Base-by-base conservation (phyloP, 345 rosid genomes). In the Dipteronia sinensis region DNA sequence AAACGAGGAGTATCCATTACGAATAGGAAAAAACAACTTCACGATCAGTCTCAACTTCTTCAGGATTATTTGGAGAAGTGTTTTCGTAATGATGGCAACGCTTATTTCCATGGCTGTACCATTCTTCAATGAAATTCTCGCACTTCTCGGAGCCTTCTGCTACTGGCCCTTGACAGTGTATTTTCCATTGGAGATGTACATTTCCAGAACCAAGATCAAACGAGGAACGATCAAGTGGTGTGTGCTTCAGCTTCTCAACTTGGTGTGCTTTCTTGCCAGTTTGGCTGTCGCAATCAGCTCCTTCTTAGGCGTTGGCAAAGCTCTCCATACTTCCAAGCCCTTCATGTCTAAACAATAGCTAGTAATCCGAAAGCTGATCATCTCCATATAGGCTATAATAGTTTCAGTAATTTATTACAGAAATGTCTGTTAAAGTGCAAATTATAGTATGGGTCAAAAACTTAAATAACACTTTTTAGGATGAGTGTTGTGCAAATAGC, bases 101-200 rank as follows among this genome's bases (percentile, higher is more conserved):
- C 23, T 74, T 27, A 12, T 83, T 49, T 82, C 86, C 51, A 77
- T 75, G 86, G 77, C 64, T 11, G 10, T 83, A 6, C 86, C 78
- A 7, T 80, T 83, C 76, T 83, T 80, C 72, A 74, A 83, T 42
- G 82, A 80, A 65, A 34, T 83, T 7, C 83, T 83, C 2, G 81
- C 83, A 0, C 67, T 80, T 3, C 75, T 77, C 1, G 83, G 82
- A 46, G 86, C 83, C 25, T n/a, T 80, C 11, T 71, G 74, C 19
- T 75, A 71, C 22, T 80, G 80, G 82, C 83, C 86, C 2, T 25
- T 80, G 79, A 62, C 82, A 6, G 79, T 80, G 6, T 80, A 74
- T 49, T 80, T 83, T 40, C 83, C 82, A 1, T 55, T 83, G 72
- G 72, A 83, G 79, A 80, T 80, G 82, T 65, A 77, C 83, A 75